Evolutionary conservation across 306 rosid genomes (phyloP).

Genomic region (Coriaria nepalensis): DNA sequence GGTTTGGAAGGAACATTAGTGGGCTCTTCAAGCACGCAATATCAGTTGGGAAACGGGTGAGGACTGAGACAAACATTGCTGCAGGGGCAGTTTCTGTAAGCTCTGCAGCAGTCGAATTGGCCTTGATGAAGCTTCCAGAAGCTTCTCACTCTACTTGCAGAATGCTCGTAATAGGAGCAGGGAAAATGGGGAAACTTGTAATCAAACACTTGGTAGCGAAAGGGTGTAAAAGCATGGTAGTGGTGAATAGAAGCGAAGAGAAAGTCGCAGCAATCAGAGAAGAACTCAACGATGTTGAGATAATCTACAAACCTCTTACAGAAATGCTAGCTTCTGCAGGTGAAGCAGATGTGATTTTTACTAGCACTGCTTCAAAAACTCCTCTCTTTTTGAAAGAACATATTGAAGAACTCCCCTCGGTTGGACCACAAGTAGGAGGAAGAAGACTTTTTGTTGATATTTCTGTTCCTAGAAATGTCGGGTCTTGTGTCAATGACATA

Average conservation of each 20-base stretch:
- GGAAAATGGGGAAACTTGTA: conserved; percentile 98
- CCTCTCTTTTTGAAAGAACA: conserved; percentile 66
- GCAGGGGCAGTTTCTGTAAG: conserved; percentile 98
- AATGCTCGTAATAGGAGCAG: conserved; percentile 87
- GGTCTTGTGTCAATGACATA: conserved; percentile 66
- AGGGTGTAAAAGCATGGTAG: conserved; percentile 80
- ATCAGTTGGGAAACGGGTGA: conserved; percentile 92
- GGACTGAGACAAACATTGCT: conserved; percentile 93
- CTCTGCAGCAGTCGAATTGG: conserved; percentile 94
- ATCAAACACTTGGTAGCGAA: conserved; percentile 91
- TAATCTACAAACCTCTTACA: conserved; percentile 72
- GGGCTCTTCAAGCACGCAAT: conserved; percentile 97
- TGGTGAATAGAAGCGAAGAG: conserved; percentile 83
- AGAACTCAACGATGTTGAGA: conserved; percentile 59
- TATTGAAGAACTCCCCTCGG: conserved; percentile 60
- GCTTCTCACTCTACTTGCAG: conserved; percentile 47
- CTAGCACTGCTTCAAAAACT: conserved; percentile 87
- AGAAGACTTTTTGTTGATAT: conserved; percentile 68
- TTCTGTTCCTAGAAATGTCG: conserved; percentile 89
- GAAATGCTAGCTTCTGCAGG: conserved; percentile 63
- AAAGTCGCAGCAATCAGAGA: conserved; percentile 66
- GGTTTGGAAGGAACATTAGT: conserved; percentile 91
- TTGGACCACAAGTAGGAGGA: conserved; percentile 55
- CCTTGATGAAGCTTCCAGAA: conserved; percentile 79
- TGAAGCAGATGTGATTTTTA: conserved; percentile 77